Evolutionary conservation across 1,284 basidiomycete genomes (phyloP).

Genomic region (Fomitopsis pinicola): DNA sequence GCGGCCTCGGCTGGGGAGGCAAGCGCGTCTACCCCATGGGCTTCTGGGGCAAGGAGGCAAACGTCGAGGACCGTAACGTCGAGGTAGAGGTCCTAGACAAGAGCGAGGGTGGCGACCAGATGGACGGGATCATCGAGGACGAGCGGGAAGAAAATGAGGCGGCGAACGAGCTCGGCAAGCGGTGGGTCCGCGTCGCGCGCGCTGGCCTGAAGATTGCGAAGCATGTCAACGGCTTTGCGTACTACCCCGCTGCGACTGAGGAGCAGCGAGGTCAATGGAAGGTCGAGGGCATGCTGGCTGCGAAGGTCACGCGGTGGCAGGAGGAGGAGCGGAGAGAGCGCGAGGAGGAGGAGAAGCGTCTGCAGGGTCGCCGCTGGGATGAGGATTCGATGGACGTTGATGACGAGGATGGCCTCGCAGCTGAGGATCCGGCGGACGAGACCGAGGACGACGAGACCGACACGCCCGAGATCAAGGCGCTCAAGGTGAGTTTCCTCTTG

Average conservation of each 20-base stretch:
- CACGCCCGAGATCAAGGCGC: conserved; percentile 66
- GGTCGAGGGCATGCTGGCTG: conserved; percentile 64
- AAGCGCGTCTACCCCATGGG: conserved; percentile 86
- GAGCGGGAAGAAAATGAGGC: conserved; percentile 54
- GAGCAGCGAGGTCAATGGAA: conserved; percentile 58
- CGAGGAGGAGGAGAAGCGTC: conserved; percentile 65
- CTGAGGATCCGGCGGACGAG: conserved; percentile 38
- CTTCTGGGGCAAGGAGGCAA: conserved; percentile 67
- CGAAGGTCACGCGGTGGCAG: conserved; percentile 69
- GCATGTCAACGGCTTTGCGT: conserved; percentile 74
- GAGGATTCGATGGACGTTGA: conserved; percentile 69
- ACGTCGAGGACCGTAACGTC: conserved; percentile 49
- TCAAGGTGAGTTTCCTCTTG: conserved; percentile 53
- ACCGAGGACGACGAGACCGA: conserved; percentile 62
- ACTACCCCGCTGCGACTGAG: conserved; percentile 27
- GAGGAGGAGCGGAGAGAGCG: conserved; percentile 59
- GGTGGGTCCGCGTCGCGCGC: conserved; percentile 78
- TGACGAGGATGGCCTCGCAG: conserved; percentile 37
- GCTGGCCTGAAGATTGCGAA: conserved; percentile 67
- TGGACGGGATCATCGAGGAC: conserved; percentile 80
- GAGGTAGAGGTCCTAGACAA: conserved; percentile 82
- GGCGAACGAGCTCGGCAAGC: conserved; percentile 21
- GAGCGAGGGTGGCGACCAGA: conserved; percentile 42
- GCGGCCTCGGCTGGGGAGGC: conserved; percentile 94
- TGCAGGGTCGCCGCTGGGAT: conserved; percentile 54